A percentile compares a stretch with the other conserved stretches of the same genome.
Conservation (phyloP, 805 yeast species). For the Candida piceae region DNA sequence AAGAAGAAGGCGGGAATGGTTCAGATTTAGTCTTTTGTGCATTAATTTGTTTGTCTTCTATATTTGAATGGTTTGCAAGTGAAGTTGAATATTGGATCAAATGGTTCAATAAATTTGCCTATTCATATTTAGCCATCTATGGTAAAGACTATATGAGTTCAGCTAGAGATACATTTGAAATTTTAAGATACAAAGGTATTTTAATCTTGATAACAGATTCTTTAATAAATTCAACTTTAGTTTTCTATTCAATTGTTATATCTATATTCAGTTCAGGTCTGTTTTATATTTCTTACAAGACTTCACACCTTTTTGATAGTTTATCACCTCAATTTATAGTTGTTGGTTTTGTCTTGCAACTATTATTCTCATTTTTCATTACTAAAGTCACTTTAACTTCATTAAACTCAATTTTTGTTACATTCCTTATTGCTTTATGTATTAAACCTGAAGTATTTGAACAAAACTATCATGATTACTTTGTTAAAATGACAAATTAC, state of each 20-base stretch:
- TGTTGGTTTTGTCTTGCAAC: conserved; percentile 28
- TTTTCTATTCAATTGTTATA: conserved; percentile 69
- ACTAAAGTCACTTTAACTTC: conserved; percentile 68
- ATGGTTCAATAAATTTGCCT: conserved; percentile 88
- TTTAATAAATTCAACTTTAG: conserved; percentile 70
- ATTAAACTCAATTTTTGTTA: conserved; percentile 74
- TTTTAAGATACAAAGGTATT: conserved; percentile 73
- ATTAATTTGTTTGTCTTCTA: conserved; percentile 36
- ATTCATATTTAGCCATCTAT: conserved; percentile 79
- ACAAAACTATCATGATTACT: conserved; percentile 57
- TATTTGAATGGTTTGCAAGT: conserved; percentile 61
- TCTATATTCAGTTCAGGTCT: conserved; percentile 37
- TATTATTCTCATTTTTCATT: conserved; percentile 71
- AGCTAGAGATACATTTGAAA: conserved; percentile 77
- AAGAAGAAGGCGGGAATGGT: conserved; percentile 39
- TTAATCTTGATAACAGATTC: conserved; percentile 84
- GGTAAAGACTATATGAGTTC: conserved; percentile 73
- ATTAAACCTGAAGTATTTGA: conserved; percentile 81
- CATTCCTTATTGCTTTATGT: conserved; percentile 79
- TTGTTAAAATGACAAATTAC: conserved; percentile 24
- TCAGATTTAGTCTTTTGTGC: conserved; percentile 49
- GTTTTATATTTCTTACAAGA: conserved; percentile 10
- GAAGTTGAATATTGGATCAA: conserved; percentile 42
- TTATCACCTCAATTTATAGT: conserved; percentile 25
- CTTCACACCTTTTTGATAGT: conserved; percentile 11